Percentiles rank a stretch among this genome's conserved stretches.
These are phyloP conservation scores for Colletotrichum orbiculare DNA, from an alignment of 2,329 filamentous ascomycete species.

Conservation along the genomic window DNA sequence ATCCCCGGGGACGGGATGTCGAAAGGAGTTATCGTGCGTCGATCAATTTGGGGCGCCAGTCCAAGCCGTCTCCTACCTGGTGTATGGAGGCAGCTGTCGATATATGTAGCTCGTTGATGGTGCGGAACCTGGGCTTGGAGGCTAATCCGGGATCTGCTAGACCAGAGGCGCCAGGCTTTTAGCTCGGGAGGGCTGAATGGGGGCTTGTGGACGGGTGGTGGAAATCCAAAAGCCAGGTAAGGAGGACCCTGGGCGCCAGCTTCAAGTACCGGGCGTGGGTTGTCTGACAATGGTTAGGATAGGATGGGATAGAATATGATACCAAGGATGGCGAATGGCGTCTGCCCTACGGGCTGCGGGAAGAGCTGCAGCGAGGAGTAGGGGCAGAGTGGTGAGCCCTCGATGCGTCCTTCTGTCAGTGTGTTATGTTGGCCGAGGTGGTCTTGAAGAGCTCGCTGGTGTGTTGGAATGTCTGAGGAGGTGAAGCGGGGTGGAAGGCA, in stretches of 20 bases:
- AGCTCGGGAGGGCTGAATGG: constrained; percentile 53
- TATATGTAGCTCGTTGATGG: constrained; percentile 37
- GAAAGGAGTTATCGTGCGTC: constrained; percentile 37
- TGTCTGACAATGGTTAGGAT: constrained; percentile 26
- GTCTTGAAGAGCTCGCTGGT: not conserved
- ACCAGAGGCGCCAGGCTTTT: constrained; percentile 43
- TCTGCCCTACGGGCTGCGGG: constrained; percentile 27
- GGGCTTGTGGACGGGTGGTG: constrained; percentile 38
- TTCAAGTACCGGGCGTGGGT: constrained; percentile 32
- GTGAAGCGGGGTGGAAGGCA: constrained; percentile 11
- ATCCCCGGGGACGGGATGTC: constrained; percentile 31
- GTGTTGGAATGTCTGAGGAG: constrained; percentile 27
- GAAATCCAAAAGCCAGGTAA: constrained; percentile 22
- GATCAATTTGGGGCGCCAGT: constrained; percentile 34
- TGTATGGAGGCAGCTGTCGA: constrained; percentile 36
- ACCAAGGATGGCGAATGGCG: constrained; percentile 1
- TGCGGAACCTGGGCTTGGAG: constrained; percentile 36
- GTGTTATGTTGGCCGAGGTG: constrained; percentile 7
- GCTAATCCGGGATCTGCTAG: constrained; percentile 46
- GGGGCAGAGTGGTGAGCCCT: not conserved
- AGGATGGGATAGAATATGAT: too few species aligned
- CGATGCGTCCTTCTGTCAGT: not conserved
- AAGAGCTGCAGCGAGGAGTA: not conserved
- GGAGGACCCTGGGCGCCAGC: constrained; percentile 35
- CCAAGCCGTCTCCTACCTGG: constrained; percentile 22